Base-by-base conservation (phyloP, 208 protist genomes). In the Trypanosoma avium region DNA sequence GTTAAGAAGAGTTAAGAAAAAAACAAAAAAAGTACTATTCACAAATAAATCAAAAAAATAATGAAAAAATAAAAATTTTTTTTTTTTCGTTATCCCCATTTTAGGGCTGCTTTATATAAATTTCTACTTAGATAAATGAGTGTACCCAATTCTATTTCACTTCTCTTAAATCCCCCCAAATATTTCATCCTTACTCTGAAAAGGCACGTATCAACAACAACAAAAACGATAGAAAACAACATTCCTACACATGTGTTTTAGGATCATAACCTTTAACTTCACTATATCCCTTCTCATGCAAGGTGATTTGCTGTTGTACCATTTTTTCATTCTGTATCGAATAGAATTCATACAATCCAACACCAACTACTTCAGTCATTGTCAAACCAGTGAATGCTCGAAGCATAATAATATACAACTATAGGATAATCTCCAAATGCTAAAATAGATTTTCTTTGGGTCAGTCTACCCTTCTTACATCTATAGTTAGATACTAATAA, bases 271-370 rank as follows among this genome's bases (percentile, higher is more conserved):
- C 17, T 2, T 33, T 46, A n/a, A n/a, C 42, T 69, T 55, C 70
- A 46, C 26, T 45, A 62, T 55, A 62, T 45, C 24, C 47, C 40
- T 19, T 54, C 29, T 21, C 47, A 27, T 56, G 10, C 7, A 61
- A 32, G 61, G 42, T 6, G 9, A 67, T 17, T 10, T 52, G 57
- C 17, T 65, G 60, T 52, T 54, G 54, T 2, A 82, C 71, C 26
- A 82, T 60, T 33, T 38, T 53, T 48, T 82, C 76, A 62, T 78
- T 78, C 47, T 58, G 57, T 1, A 22, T n/a, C 8, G 46, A 27
- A 38, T 82, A 82, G 17, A 50, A 27, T 15, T 32, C 9, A 49
- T 77, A 78, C 32, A 82, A 48, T 24, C 67, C 30, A 6, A 64
- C 61, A 10, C 76, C 76, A 4, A 78, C 62, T 9, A 36, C 42